Conservation (phyloP, 2,329 filamentous ascomycete genomes). For the Lachnellula cervina region DNA sequence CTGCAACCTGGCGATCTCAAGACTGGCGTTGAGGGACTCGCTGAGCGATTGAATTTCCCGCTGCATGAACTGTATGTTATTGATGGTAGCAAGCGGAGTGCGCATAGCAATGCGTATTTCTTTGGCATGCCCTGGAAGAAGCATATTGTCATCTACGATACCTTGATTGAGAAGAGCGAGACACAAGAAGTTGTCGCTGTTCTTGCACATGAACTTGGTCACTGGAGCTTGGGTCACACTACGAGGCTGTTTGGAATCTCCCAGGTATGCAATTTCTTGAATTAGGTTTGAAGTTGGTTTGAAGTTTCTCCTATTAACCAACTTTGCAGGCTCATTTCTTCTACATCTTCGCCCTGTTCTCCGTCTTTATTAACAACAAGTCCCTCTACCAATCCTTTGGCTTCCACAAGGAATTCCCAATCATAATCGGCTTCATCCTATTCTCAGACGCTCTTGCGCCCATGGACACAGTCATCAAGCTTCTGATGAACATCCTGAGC, state of each 20-base stretch:
- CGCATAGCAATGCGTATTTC: conserved; percentile 91
- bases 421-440: conserved; percentile 94
- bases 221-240: conserved; percentile 95
- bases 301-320: conserved; percentile 27
- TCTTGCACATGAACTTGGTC: conserved; percentile 89
- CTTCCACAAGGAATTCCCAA: conserved; percentile 76
- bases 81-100: conserved; percentile 81
- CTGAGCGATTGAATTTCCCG: conserved; percentile 81
- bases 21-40: conserved; percentile 78
- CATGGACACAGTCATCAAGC: conserved; percentile 90
- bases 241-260: conserved; percentile 85
- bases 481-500: conserved; percentile 93
- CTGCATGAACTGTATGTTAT: conserved; percentile 93
- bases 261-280: conserved; percentile 56
- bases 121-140: conserved; percentile 99
- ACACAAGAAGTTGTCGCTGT: conserved; percentile 92
- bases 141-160: conserved; percentile 99
- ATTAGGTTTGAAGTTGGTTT: background rate
- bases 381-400: conserved; percentile 90
- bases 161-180: conserved; percentile 90
- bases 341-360: conserved; percentile 95
- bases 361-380: conserved; percentile 92
- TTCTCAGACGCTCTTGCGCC: conserved; percentile 96
- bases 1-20: conserved; percentile 85
- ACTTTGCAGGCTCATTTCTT: conserved; percentile 73